Conservation (phyloP, 2,329 filamentous ascomycete genomes). For the Ophiostoma sp. region DNA sequence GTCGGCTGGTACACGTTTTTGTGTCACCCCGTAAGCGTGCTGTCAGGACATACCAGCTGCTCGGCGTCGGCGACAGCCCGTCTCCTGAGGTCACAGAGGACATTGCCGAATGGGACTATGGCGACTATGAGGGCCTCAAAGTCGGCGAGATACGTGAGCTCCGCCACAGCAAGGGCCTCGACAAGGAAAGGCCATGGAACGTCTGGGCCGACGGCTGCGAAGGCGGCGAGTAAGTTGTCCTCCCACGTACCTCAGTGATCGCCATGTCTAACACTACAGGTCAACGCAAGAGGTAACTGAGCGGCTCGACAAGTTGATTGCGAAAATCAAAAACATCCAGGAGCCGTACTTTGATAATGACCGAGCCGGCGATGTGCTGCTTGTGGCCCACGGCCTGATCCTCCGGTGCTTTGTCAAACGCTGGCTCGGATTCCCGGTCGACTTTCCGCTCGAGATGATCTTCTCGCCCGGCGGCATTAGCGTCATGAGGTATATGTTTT, state of each 20-base stretch:
- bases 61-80: conserved; percentile 32
- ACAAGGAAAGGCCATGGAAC: conserved; percentile 46
- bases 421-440: conserved; percentile 40
- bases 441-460: conserved; percentile 40
- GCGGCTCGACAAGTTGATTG: conserved; percentile 40
- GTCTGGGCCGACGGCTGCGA: conserved; percentile 56
- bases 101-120: conserved; percentile 58
- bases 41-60: conserved; percentile 43
- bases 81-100: conserved; percentile 40
- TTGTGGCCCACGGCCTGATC: conserved; percentile 41
- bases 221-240: conserved; percentile 43
- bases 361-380: conserved; percentile 35
- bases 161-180: conserved; percentile 44
- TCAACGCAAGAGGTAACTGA: conserved; percentile 33
- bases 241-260: too few species aligned
- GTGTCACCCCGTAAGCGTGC: conserved; percentile 48
- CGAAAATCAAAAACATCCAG: conserved; percentile 38
- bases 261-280: too few species aligned
- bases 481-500: conserved; percentile 36
- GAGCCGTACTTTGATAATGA: conserved; percentile 37
- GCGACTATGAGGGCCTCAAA: conserved; percentile 55
- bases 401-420: conserved; percentile 43
- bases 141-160: conserved; percentile 44
- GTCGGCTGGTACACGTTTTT: conserved; percentile 42
- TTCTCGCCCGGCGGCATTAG: conserved; percentile 40